A percentile compares a stretch with the other conserved stretches of the same genome.
phyloP scores from a whole-genome alignment of 441 rosid genomes.

The Adansonia rubrostipa region DNA sequence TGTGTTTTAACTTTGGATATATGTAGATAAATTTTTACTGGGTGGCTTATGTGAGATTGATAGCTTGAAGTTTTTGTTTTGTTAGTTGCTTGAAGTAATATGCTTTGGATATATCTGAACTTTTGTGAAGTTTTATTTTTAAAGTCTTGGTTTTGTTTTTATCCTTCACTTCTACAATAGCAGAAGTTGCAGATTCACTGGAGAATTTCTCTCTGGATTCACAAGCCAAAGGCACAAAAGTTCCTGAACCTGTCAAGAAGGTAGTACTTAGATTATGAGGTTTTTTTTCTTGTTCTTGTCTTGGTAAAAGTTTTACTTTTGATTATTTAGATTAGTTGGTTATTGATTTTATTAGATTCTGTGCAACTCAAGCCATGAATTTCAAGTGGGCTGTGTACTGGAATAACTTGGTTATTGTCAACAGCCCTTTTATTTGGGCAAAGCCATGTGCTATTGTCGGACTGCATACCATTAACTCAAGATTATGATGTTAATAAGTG shows the following conservation, averaged over 20 bases:
- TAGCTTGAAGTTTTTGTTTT: not conserved
- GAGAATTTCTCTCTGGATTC: constrained; percentile 51
- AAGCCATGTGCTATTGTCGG: not conserved
- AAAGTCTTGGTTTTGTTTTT: constrained; percentile 22
- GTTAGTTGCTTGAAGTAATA: not conserved
- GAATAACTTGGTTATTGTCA: constrained; percentile 11
- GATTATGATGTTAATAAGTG: constrained; percentile 4
- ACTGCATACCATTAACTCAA: not conserved
- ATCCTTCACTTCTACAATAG: constrained; percentile 35
- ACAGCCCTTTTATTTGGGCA: not conserved
- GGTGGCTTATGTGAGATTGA: not conserved
- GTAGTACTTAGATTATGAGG: constrained; percentile 34
- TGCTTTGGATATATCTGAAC: constrained; percentile 12
- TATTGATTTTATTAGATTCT: not conserved
- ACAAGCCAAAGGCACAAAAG: constrained; percentile 39
- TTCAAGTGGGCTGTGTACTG: not conserved
- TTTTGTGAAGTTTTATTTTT: constrained; percentile 16
- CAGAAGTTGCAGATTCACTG: constrained; percentile 58
- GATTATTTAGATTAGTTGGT: constrained; percentile 9
- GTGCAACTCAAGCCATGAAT: not conserved
- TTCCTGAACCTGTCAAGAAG: constrained; percentile 39
- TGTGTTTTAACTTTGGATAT: not conserved
- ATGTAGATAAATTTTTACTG: not conserved
- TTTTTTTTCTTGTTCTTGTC: not conserved
- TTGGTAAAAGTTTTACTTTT: constrained; percentile 5